Percentiles rank a stretch among this genome's conserved stretches.
phyloP scores from a whole-genome alignment of 2,329 filamentous ascomycete genomes.

The Stachybotrys chartarum region DNA sequence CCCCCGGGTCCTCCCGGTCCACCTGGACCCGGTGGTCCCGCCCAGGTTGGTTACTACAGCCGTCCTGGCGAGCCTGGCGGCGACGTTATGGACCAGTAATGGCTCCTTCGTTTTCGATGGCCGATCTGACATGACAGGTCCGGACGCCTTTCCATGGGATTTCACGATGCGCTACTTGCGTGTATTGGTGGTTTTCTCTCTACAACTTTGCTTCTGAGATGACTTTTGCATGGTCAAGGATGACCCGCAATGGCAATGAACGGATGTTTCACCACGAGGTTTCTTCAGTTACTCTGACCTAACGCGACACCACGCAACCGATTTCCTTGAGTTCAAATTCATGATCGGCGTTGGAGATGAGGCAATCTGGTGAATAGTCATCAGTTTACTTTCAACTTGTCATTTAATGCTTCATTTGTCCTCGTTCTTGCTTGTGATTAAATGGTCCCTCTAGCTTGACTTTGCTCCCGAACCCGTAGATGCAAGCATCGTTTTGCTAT shows the following conservation, averaged over 20 bases:
- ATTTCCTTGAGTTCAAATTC: slow-evolving; percentile 24
- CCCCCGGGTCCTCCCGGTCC: slow-evolving; percentile 29
- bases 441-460: not conserved
- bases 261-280: slow-evolving; percentile 16
- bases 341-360: slow-evolving; percentile 36
- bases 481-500: too few relatives aligned
- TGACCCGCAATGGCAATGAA: slow-evolving; percentile 15
- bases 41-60: slow-evolving; percentile 22
- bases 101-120: not conserved
- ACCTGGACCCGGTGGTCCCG: slow-evolving; percentile 28
- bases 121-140: not conserved
- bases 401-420: not conserved
- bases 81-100: not conserved
- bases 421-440: not conserved
- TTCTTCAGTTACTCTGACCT: slow-evolving; percentile 23
- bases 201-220: not conserved
- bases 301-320: slow-evolving; percentile 18
- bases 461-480: too few relatives aligned
- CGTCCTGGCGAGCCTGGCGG: not conserved
- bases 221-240: not conserved
- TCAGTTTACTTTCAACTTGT: slow-evolving; percentile 25
- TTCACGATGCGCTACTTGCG: not conserved
- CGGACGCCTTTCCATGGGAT: not conserved
- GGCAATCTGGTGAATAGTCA: slow-evolving; percentile 26
- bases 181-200: not conserved